Percentiles rank a stretch among this genome's conserved stretches.
Evolutionary conservation across 2,329 filamentous ascomycete genomes (phyloP).

Genomic region (Venturia asperata): DNA sequence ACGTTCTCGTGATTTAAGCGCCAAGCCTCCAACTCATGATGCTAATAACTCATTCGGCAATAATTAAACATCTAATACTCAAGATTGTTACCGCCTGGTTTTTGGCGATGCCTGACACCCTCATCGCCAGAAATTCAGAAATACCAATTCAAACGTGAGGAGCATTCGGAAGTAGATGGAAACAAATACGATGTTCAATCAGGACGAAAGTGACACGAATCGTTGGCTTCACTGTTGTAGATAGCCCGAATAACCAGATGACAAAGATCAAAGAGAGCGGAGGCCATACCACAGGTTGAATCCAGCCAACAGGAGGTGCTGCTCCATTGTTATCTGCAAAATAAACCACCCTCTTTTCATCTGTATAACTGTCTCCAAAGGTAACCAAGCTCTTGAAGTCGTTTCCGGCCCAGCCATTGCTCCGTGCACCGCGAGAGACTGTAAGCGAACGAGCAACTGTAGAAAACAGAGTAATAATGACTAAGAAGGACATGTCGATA

Average conservation of each 20-base stretch:
- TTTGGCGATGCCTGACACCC: no score
- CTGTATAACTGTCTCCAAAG: slow-evolving; percentile 72
- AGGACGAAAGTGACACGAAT: not conserved
- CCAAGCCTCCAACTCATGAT: no score
- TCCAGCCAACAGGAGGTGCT: slow-evolving; percentile 56
- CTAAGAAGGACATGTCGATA: not conserved
- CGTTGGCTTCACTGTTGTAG: no score
- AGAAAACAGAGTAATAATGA: not conserved
- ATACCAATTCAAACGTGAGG: no score
- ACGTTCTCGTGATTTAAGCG: not conserved
- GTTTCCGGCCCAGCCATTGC: not conserved
- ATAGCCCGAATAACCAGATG: no score
- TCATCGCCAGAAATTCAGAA: no score
- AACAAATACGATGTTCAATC: not conserved
- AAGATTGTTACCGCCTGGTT: no score
- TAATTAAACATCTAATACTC: no score
- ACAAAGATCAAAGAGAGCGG: not conserved
- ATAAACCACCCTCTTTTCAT: slow-evolving; percentile 60
- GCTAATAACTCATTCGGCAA: no score
- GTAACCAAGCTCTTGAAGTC: slow-evolving; percentile 57
- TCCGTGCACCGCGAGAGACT: not conserved
- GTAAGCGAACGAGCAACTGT: not conserved
- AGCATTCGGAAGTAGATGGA: no score
- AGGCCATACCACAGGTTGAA: slow-evolving; percentile 39
- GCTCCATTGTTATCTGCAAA: slow-evolving; percentile 52